Conservation (phyloP, 371 early-diverging fungal genomes). For the Mucor velutinosus region DNA sequence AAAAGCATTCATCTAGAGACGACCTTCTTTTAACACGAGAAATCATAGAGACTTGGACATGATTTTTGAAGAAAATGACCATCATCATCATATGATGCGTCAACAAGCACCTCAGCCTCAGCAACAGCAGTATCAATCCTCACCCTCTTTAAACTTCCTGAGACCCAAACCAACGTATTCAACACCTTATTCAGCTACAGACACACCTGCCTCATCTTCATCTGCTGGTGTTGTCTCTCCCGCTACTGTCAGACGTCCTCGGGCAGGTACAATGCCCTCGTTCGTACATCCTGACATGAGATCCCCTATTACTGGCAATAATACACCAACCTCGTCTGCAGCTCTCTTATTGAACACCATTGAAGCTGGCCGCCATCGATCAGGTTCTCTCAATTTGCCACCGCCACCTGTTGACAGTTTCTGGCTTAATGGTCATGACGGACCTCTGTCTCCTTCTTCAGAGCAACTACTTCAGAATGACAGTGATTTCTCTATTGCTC, state of each 20-base stretch:
- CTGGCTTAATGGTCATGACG: slow-evolving; percentile 57
- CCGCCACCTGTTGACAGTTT: slow-evolving; percentile 53
- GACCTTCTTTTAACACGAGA: not conserved
- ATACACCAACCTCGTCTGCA: slow-evolving; percentile 35
- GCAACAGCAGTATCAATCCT: slow-evolving; percentile 5
- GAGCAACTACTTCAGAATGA: slow-evolving; percentile 62
- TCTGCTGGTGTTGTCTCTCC: slow-evolving; percentile 5
- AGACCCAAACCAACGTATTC: slow-evolving; percentile 24
- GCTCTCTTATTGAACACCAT: slow-evolving; percentile 46
- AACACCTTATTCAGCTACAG: slow-evolving; percentile 12
- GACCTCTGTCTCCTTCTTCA: slow-evolving; percentile 55
- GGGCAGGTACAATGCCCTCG: slow-evolving; percentile 83
- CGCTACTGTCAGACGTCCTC: slow-evolving; percentile 54
- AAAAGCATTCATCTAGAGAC: not conserved
- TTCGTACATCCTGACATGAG: slow-evolving; percentile 46
- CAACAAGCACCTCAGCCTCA: not conserved
- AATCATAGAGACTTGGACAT: slow-evolving; percentile 39
- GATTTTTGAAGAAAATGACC: slow-evolving; percentile 45
- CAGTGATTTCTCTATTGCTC: slow-evolving; percentile 66
- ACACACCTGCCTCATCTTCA: not conserved
- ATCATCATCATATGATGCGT: slow-evolving; percentile 1
- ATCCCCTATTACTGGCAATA: slow-evolving; percentile 40
- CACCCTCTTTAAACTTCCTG: slow-evolving; percentile 36
- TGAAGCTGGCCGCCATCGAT: slow-evolving; percentile 52
- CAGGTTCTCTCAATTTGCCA: slow-evolving; percentile 67